Percentiles rank a stretch among this genome's conserved stretches.
phyloP scores from a whole-genome alignment of 805 yeast genomes.

The Candida gorgasii region DNA sequence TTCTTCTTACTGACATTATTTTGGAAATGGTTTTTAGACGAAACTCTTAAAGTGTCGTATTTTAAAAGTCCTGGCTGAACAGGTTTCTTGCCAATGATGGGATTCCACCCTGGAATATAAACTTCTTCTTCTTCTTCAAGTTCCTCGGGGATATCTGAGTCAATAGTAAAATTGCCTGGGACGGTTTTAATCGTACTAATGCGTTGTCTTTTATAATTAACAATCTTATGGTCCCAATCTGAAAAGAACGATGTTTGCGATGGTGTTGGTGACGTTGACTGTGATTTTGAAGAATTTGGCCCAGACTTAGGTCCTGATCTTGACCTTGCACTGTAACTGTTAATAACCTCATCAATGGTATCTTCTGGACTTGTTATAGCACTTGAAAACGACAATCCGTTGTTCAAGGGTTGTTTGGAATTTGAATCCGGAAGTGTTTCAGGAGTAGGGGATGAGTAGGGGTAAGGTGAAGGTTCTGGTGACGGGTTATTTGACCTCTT shows the following conservation, averaged over 20 bases:
- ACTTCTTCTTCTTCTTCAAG: background rate
- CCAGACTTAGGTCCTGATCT: too few species aligned
- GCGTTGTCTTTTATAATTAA: background rate
- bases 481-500: slow-evolving; percentile 5
- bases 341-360: slow-evolving; percentile 7
- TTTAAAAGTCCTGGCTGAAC: slow-evolving; percentile 16
- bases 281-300: too few species aligned
- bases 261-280: background rate
- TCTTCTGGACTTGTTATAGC: background rate
- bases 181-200: background rate
- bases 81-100: background rate
- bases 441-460: background rate
- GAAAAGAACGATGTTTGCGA: background rate
- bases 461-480: background rate
- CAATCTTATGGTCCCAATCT: background rate
- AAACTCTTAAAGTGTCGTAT: slow-evolving; percentile 13
- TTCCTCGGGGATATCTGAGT: slow-evolving; percentile 2
- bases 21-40: slow-evolving; percentile 10
- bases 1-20: slow-evolving; percentile 7
- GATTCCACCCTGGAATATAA: slow-evolving; percentile 8
- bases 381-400: background rate
- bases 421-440: background rate
- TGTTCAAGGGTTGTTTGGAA: background rate
- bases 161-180: background rate
- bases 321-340: slow-evolving; percentile 7